These are phyloP conservation scores for Kalmanozyma brasiliensis DNA, from an alignment of 1,284 basidiomycete species.

Conservation along the genomic window DNA sequence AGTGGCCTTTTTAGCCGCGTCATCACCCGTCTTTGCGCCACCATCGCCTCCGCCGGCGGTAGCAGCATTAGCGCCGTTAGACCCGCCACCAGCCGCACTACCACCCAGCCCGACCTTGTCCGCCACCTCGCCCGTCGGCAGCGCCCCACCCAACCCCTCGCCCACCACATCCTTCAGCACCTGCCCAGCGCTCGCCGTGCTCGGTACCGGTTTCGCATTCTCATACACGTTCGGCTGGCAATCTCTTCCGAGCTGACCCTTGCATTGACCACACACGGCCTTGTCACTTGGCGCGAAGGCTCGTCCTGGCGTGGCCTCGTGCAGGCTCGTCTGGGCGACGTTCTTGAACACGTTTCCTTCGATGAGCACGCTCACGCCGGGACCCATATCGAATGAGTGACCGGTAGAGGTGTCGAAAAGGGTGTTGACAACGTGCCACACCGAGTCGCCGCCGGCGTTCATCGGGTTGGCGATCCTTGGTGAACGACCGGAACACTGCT, in stretches of 20 bases:
- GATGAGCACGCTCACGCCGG: slow-evolving; percentile 23
- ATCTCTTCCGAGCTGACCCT: slow-evolving; percentile 14
- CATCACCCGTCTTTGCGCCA: neutral
- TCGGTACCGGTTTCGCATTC: slow-evolving; percentile 26
- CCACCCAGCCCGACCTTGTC: slow-evolving; percentile 1
- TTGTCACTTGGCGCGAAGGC: slow-evolving; percentile 29
- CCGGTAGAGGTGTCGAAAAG: slow-evolving; percentile 26
- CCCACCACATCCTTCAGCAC: slow-evolving; percentile 24
- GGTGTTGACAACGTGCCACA: slow-evolving; percentile 43
- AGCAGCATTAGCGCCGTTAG: too few species aligned
- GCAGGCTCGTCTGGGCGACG: slow-evolving; percentile 31
- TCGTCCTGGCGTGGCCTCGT: slow-evolving; percentile 20
- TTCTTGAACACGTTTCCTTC: slow-evolving; percentile 47
- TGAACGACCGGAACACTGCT: slow-evolving; percentile 42
- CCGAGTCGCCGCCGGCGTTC: slow-evolving; percentile 7
- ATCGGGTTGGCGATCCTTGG: slow-evolving; percentile 35
- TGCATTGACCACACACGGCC: slow-evolving; percentile 23
- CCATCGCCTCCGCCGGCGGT: neutral
- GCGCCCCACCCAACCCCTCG: slow-evolving; percentile 11
- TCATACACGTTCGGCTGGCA: slow-evolving; percentile 43
- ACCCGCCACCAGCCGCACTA: too few species aligned
- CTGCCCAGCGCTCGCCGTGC: slow-evolving; percentile 14
- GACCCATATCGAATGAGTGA: slow-evolving; percentile 40
- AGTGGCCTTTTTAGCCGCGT: neutral
- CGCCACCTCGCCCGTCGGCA: slow-evolving; percentile 25